Percentiles rank a stretch among this genome's conserved stretches.
Evolutionary conservation across 164 flowering plant species (phyloP).

Genomic region (Chimonanthus salicifolius): DNA sequence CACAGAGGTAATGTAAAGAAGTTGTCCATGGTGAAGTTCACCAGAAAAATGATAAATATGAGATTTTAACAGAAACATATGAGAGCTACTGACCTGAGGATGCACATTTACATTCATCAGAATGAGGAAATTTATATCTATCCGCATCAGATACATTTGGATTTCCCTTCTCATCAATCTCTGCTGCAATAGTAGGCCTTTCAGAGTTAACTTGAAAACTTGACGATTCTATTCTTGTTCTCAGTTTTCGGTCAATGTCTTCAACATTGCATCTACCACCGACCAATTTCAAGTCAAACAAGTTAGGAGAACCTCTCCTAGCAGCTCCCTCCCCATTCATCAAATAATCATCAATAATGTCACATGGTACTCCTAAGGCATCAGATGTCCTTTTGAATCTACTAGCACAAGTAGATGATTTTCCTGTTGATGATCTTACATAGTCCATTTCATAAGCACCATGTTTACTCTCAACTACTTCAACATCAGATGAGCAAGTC

Average conservation of each 20-base stretch:
- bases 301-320: not conserved
- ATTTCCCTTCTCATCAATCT: not conserved
- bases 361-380: conserved; percentile 2
- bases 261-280: not conserved
- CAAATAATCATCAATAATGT: conserved; percentile 15
- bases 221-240: not conserved
- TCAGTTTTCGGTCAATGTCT: not conserved
- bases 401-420: not conserved
- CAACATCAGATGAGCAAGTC: not conserved
- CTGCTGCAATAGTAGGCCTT: conserved; percentile 1
- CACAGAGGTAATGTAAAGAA: too few relatives aligned
- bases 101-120: too few relatives aligned
- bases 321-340: not conserved
- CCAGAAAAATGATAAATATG: too few relatives aligned
- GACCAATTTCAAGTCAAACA: not conserved
- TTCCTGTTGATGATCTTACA: not conserved
- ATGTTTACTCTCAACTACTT: not conserved
- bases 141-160: too few relatives aligned
- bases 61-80: too few relatives aligned
- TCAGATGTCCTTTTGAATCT: not conserved
- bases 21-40: too few relatives aligned
- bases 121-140: too few relatives aligned
- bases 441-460: not conserved
- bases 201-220: not conserved
- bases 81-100: too few relatives aligned